These are phyloP conservation scores for Leccinum subtestaceum DNA, from an alignment of 768 basidiomycete genomes.

Conservation along the genomic window DNA sequence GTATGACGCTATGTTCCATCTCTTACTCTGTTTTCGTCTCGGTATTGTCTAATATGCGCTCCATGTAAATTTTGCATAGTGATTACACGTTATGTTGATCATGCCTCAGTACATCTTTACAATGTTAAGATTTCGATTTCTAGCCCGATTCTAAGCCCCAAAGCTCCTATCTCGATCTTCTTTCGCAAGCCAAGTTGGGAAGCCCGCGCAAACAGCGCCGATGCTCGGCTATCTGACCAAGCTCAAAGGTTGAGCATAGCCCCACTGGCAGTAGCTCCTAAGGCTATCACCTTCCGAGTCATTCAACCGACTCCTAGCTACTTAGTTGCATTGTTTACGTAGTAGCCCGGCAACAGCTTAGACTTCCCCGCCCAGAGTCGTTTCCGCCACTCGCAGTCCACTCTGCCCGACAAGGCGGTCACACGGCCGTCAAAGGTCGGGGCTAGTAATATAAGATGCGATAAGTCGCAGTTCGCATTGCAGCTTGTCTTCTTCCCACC, in stretches of 20 bases:
- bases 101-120: neutral
- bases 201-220: neutral
- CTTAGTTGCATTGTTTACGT: neutral
- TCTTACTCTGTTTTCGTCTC: neutral
- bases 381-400: neutral
- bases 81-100: neutral
- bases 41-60: neutral
- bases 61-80: neutral
- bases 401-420: neutral
- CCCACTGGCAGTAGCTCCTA: neutral
- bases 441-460: slow-evolving; percentile 8
- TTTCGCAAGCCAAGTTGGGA: neutral
- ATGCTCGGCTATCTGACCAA: neutral
- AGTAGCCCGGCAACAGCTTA: neutral
- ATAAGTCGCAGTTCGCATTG: neutral
- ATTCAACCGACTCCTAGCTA: too few species aligned
- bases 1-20: neutral
- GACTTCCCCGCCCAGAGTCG: neutral
- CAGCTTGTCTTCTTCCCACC: slow-evolving; percentile 11
- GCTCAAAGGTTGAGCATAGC: neutral
- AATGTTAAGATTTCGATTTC: neutral
- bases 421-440: neutral
- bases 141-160: neutral
- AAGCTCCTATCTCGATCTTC: neutral
- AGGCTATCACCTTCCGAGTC: neutral